These are phyloP conservation scores for Cylindrotheca closterium DNA, from an alignment of 108 stramenopile species.

Conservation along the genomic window DNA sequence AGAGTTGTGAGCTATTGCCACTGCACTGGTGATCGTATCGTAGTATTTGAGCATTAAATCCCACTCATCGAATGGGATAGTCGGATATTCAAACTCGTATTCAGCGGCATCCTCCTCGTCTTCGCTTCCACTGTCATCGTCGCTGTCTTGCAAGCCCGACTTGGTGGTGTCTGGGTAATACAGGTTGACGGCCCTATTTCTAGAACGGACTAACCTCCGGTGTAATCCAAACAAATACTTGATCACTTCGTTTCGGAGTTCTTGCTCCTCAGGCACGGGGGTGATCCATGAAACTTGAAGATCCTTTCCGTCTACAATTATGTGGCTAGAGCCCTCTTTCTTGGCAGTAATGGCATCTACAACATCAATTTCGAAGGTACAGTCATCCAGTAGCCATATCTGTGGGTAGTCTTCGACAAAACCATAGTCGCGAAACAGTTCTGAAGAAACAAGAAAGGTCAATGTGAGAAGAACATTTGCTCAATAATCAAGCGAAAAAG, in stretches of 20 bases:
- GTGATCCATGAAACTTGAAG: no score
- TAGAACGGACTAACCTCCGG: background rate
- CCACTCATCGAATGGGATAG: background rate
- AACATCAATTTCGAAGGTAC: background rate
- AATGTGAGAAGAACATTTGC: no score
- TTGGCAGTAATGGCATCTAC: background rate
- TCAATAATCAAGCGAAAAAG: no score
- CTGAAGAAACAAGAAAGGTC: no score
- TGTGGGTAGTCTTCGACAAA: constrained; percentile 35
- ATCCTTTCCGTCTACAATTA: no score
- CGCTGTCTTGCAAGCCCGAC: no score
- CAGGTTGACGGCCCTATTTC: no score
- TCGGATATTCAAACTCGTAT: constrained; percentile 51
- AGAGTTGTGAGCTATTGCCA: background rate
- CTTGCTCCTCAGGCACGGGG: no score
- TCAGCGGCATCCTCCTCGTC: constrained; percentile 58
- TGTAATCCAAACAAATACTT: background rate
- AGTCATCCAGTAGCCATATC: constrained; percentile 2
- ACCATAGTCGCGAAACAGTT: constrained; percentile 40
- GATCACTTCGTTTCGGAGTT: no score
- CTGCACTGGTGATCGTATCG: background rate
- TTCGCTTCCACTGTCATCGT: no score
- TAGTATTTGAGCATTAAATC: constrained; percentile 1
- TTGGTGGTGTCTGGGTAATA: no score
- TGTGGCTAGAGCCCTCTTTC: background rate